phyloP scores from a whole-genome alignment of 106 monocot genomes.

The Amphibolis antarctica region DNA sequence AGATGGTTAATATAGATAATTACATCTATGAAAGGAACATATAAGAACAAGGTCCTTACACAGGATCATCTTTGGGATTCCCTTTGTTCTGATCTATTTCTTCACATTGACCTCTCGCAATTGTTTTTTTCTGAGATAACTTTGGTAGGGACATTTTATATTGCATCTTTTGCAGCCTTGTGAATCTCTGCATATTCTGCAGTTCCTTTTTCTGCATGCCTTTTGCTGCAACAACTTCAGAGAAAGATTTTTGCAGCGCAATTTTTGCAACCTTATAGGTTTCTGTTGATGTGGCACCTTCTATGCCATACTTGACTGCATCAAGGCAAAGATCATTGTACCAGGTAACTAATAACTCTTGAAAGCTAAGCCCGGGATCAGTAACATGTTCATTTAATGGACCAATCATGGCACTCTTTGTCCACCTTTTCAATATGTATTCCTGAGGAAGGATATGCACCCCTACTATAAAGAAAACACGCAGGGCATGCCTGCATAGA shows the following conservation, averaged over 20 bases:
- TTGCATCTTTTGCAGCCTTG: constrained; percentile 76
- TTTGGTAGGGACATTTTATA: constrained; percentile 78
- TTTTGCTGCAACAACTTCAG: constrained; percentile 47
- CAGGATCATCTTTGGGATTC: constrained; percentile 16
- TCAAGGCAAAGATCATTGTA: constrained; percentile 83
- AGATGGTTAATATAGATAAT: neutral
- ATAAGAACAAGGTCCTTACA: constrained; percentile 9
- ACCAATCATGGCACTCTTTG: constrained; percentile 36
- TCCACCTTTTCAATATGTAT: constrained; percentile 77
- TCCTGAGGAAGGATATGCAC: constrained; percentile 47
- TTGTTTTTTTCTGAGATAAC: constrained; percentile 52
- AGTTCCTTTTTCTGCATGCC: constrained; percentile 60
- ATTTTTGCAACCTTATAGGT: constrained; percentile 71
- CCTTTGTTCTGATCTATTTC: constrained; percentile 25
- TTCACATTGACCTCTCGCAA: constrained; percentile 22
- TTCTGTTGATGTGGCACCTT: constrained; percentile 17
- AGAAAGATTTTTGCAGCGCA: constrained; percentile 71
- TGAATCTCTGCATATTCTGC: constrained; percentile 48
- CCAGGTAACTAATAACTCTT: constrained; percentile 49
- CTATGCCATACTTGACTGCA: constrained; percentile 64
- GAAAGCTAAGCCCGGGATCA: constrained; percentile 33
- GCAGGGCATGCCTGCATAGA: constrained; percentile 70
- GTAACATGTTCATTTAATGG: constrained; percentile 23
- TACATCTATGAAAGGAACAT: neutral
- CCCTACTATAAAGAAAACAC: constrained; percentile 72